These are phyloP conservation scores for Phaeosphaeria sp. DNA, from an alignment of 2,329 filamentous ascomycete species.

Conservation along the genomic window DNA sequence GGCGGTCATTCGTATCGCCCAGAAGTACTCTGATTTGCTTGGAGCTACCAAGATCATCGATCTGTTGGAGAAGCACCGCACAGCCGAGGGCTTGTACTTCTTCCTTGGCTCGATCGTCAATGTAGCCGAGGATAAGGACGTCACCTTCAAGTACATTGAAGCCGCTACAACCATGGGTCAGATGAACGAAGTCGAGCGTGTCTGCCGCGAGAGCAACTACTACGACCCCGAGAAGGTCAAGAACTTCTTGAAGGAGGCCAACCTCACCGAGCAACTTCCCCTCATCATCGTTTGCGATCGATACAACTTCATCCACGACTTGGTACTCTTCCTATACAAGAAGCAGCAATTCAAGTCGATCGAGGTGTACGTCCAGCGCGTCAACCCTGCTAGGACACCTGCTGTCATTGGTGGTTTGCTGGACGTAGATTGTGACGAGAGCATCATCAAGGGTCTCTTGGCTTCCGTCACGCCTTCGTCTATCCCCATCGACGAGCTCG, in stretches of 20 bases:
- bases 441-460: constrained; percentile 91
- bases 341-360: constrained; percentile 99
- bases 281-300: constrained; percentile 98
- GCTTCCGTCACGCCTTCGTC: constrained; percentile 81
- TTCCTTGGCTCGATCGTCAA: constrained; percentile 99
- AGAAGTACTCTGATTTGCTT: constrained; percentile 96
- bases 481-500: constrained; percentile 93
- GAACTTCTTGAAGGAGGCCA: constrained; percentile 98
- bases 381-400: constrained; percentile 90
- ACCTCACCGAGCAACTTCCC: constrained; percentile 88
- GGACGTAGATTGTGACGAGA: constrained; percentile 96
- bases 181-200: constrained; percentile 93
- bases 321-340: constrained; percentile 97
- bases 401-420: constrained; percentile 91
- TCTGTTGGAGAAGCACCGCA: constrained; percentile 96
- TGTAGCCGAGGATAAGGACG: constrained; percentile 90
- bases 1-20: constrained; percentile 91
- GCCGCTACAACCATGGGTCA: constrained; percentile 93
- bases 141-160: constrained; percentile 99
- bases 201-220: constrained; percentile 88
- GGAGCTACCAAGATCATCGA: constrained; percentile 88
- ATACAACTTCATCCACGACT: constrained; percentile 98
- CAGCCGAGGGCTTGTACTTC: constrained; percentile 95
- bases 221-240: constrained; percentile 94
- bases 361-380: constrained; percentile 95